These are phyloP conservation scores for Daldinia decipiens DNA, from an alignment of 495 filamentous ascomycete genomes.

Conservation along the genomic window DNA sequence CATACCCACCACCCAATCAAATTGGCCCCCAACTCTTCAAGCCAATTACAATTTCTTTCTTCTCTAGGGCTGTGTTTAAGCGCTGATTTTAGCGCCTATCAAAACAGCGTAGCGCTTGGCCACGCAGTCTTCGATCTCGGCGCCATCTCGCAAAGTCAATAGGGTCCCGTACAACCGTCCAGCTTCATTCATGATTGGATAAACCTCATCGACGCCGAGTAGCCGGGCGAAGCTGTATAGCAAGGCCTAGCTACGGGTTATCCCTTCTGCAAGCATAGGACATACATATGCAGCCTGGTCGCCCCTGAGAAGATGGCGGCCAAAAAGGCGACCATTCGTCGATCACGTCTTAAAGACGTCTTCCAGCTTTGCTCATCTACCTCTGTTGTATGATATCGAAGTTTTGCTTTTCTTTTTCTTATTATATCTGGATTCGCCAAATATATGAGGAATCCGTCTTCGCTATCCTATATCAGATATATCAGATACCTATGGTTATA, in stretches of 20 bases:
- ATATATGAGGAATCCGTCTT: background rate
- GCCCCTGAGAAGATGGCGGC: constrained; percentile 27
- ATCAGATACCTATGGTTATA: background rate
- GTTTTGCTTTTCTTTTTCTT: background rate
- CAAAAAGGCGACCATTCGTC: constrained; percentile 33
- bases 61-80: constrained; percentile 13
- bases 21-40: constrained; percentile 7
- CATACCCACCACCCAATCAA: constrained; percentile 9
- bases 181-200: constrained; percentile 38
- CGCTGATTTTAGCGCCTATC: constrained; percentile 38
- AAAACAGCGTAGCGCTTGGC: constrained; percentile 27
- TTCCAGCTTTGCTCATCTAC: constrained; percentile 14
- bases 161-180: constrained; percentile 18
- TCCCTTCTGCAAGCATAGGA: constrained; percentile 17
- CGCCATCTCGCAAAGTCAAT: constrained; percentile 15
- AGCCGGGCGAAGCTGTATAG: constrained; percentile 36
- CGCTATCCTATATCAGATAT: background rate
- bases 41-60: constrained; percentile 19
- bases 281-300: constrained; percentile 14
- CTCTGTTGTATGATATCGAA: background rate
- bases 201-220: constrained; percentile 33
- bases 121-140: constrained; percentile 10
- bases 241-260: constrained; percentile 26
- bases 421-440: background rate
- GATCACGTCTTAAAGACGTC: constrained; percentile 4